phyloP scores from a whole-genome alignment of 306 rosid genomes.

The Elaeagnus macrophylla region DNA sequence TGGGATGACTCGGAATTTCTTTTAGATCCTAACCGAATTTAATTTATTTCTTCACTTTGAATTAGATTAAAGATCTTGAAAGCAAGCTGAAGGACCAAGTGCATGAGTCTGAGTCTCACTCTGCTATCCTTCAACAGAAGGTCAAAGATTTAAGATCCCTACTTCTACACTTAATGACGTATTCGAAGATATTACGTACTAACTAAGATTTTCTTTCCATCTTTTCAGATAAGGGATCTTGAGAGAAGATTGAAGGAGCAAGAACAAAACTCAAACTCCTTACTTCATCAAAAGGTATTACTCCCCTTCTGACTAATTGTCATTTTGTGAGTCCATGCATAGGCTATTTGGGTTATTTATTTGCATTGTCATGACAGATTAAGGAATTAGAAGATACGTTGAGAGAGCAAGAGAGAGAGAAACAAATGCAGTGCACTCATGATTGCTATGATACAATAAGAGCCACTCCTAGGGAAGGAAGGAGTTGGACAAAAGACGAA shows the following conservation, averaged over 20 bases:
- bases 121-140: slow-evolving; percentile 56
- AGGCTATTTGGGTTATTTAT: neutral
- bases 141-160: slow-evolving; percentile 17
- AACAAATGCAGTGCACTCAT: slow-evolving; percentile 32
- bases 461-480: slow-evolving; percentile 42
- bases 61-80: slow-evolving; percentile 70
- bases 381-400: slow-evolving; percentile 59
- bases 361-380: slow-evolving; percentile 39
- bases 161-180: slow-evolving; percentile 1
- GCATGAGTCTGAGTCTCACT: slow-evolving; percentile 49
- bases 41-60: slow-evolving; percentile 1
- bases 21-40: neutral
- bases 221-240: slow-evolving; percentile 51
- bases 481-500: slow-evolving; percentile 32
- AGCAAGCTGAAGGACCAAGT: slow-evolving; percentile 51
- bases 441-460: slow-evolving; percentile 32
- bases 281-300: slow-evolving; percentile 56
- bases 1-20: neutral
- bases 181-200: slow-evolving; percentile 8
- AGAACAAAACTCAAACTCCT: slow-evolving; percentile 37
- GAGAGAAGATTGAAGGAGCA: slow-evolving; percentile 65
- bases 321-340: no score
- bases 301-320: no score
- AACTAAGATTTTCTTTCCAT: slow-evolving; percentile 3
- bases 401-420: slow-evolving; percentile 51